A percentile compares a stretch with the other conserved stretches of the same genome.
phyloP scores from a whole-genome alignment of 805 yeast genomes.

The Blastobotrys parvus region DNA sequence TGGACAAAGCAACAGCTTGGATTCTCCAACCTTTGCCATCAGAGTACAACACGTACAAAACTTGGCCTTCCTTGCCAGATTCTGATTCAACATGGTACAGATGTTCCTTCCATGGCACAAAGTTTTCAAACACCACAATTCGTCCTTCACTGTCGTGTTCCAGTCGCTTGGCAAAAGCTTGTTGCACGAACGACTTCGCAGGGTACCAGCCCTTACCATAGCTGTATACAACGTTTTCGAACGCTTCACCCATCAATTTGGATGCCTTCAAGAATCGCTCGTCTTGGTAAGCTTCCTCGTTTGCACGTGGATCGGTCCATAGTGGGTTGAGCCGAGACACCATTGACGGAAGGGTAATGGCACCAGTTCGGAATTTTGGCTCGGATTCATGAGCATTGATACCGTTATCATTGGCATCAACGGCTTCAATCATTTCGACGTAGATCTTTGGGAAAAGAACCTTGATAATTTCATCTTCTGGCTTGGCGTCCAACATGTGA shows the following conservation, averaged over 20 bases:
- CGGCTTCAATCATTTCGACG: conserved; percentile 76
- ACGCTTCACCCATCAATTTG: conserved; percentile 74
- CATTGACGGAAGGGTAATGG: conserved; percentile 68
- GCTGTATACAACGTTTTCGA: conserved; percentile 54
- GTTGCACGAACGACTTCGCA: conserved; percentile 67
- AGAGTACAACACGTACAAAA: conserved; percentile 70
- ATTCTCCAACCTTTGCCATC: conserved; percentile 79
- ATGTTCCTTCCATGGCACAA: conserved; percentile 96
- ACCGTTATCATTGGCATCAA: conserved; percentile 97
- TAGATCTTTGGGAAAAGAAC: conserved; percentile 70
- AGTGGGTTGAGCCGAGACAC: conserved; percentile 76
- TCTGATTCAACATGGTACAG: conserved; percentile 60
- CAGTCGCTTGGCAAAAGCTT: conserved; percentile 57
- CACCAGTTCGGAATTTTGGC: conserved; percentile 62
- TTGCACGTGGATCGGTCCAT: conserved; percentile 72
- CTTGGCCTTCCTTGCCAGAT: conserved; percentile 36
- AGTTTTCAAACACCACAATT: conserved; percentile 62
- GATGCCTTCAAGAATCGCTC: conserved; percentile 61
- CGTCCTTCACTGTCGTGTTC: conserved; percentile 62
- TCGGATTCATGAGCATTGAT: conserved; percentile 58
- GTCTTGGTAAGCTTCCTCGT: conserved; percentile 56
- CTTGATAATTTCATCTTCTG: conserved; percentile 37
- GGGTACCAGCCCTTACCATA: conserved; percentile 88
- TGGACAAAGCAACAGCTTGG: conserved; percentile 79
- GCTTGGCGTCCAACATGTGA: conserved; percentile 37